These are phyloP conservation scores for Colletotrichum salicis DNA, from an alignment of 2,329 filamentous ascomycete species.

Conservation along the genomic window DNA sequence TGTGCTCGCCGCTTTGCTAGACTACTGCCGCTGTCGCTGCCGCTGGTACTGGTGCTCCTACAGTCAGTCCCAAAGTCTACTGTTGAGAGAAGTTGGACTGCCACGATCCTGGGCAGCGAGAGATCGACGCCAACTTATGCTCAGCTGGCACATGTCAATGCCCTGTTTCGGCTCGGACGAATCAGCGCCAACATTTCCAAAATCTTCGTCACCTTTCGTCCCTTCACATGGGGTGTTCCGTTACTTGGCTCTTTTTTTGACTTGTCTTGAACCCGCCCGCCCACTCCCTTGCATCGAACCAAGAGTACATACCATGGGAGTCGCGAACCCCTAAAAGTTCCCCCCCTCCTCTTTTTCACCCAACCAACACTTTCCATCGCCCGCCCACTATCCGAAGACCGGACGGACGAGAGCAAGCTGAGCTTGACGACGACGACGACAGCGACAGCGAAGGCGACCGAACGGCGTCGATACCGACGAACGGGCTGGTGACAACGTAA, in stretches of 20 bases:
- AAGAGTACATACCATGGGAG: constrained; percentile 15
- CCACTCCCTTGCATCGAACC: constrained; percentile 25
- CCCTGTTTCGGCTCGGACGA: constrained; percentile 34
- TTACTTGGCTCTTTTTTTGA: constrained; percentile 10
- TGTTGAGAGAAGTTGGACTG: background rate
- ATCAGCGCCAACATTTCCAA: constrained; percentile 27
- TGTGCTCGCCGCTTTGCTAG: background rate
- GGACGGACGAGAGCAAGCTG: background rate
- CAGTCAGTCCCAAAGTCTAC: background rate
- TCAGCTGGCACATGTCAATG: constrained; percentile 36
- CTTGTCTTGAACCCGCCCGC: constrained; percentile 2
- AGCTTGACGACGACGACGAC: background rate
- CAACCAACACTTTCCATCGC: background rate
- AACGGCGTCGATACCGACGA: background rate
- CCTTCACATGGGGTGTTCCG: constrained; percentile 29
- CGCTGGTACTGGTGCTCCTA: background rate
- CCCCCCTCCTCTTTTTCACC: background rate
- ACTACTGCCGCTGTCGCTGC: background rate
- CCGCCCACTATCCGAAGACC: background rate
- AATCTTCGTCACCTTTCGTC: constrained; percentile 33
- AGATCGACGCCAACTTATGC: constrained; percentile 22
- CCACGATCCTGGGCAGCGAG: constrained; percentile 1
- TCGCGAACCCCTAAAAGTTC: constrained; percentile 20
- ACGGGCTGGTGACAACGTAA: background rate
- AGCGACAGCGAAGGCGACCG: background rate